Evolutionary conservation across 2,329 filamentous ascomycete species (phyloP), one percentile per base, ranked within the genome.

Genomic region (Aureobasidium uvarum): DNA sequence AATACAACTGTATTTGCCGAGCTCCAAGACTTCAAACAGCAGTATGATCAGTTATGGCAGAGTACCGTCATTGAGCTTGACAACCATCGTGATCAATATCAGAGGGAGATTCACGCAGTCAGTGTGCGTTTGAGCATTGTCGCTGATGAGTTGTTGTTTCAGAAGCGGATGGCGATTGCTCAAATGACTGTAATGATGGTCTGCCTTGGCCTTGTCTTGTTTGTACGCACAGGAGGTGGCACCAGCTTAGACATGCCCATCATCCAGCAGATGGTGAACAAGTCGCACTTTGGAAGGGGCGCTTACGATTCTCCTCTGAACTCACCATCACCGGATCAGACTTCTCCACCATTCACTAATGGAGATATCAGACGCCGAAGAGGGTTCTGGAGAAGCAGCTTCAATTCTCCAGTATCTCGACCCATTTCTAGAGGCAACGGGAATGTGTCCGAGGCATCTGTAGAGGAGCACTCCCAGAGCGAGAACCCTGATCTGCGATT

Each of bases 11-110:
- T 98, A 0, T 83, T 96, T 45, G 83, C 85, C 18, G 95, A 99
- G 75, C 81, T 96, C 41, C 86, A 86, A 68, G 86, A 84, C 58
- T 89, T 95, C 68, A 86, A 91, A 62, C 86, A 88, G 66, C 90
- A 97, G 75, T 98, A 98, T 76, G 94, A 98, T 74, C 91, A 97
- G 73, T 87, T 98, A 14, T 98, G 94, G 93, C 93, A 96, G 77
- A 94, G 90, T 23, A 97, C 96, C 13, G 89, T 97, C 25, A 88
- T 96, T 64, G 93, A 96, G 36, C 85, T 98, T 16, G 92, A 97
- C 74, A 88, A 87, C 48, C 94, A 97, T 75, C 88, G 92, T 48
- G 90, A 96, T 73, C 88, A 92, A 70, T 91, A 91, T 18, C 87
- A 93, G 72, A 84, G 87, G 64, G 93, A 98, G 74, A 89, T 96